Evolutionary conservation across 179 eudicot species (phyloP), one percentile per base, ranked within the genome.

Genomic region (Drosera spatulata): DNA sequence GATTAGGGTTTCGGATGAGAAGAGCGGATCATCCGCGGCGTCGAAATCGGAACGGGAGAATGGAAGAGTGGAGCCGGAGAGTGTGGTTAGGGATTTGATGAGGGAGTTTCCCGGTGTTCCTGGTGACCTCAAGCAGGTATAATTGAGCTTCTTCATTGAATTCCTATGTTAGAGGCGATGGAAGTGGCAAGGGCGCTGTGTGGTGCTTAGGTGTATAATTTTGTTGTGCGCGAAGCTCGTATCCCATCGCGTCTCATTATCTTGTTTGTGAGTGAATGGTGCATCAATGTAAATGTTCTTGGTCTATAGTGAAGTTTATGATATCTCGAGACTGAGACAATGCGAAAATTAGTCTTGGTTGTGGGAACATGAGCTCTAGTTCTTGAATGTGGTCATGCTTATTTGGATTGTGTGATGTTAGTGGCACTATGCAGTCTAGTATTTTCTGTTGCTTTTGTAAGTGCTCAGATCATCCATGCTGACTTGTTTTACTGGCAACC

Each of bases 91-190:
- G 68, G 70, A 49, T 65, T 60, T 86, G 43, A 54, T 81, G 58
- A 53, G 64, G 53, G 77, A 84, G 62, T 86, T 86, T 55, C 83
- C 95, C 38, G 77, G 76, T 4, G 87, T 86, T 58, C 59, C 80
- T 46, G 68, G 49, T 14, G 89, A 84, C 75, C 79, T 86, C 12
- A 82, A 73, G 56, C 89, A 84, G 86, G 94, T 86, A 69, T 6
- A 49, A 2, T 46, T 41, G 37, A 9, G 10, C 37, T 39, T 6
- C 22, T 50, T n/a, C 41, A 7, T 15, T 7, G 38, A 40, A 33
- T 53, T 10, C 9, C 41, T 46, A 10, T 49, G 7, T 40, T 6
- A 39, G 40, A 52, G 38, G 13, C 1, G 41, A 37, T 44, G 41
- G 1, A 38, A 22, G 33, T 22, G 33, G 33, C 33, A 22, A 22